A percentile compares a stretch with the other conserved stretches of the same genome.
Evolutionary conservation across 176 grass and related monocot species (phyloP).

Genomic region (Ensete glaucum): DNA sequence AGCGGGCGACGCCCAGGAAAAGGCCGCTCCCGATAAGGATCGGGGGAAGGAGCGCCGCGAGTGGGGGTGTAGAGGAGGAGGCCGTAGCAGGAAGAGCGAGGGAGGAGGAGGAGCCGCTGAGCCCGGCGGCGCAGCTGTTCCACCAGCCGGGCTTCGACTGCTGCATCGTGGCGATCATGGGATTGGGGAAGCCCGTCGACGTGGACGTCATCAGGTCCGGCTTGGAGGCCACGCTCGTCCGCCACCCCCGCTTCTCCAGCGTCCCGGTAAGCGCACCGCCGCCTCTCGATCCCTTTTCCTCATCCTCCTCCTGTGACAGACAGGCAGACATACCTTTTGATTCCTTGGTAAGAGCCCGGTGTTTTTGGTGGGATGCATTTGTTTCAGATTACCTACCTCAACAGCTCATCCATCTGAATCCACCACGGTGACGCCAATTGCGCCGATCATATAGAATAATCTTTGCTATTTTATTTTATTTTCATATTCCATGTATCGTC

Average conservation of each 20-base stretch:
- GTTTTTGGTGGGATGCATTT: too few species aligned
- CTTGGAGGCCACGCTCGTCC: conserved; percentile 49
- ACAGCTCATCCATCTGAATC: too few species aligned
- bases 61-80: neutral
- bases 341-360: too few species aligned
- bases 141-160: conserved; percentile 63
- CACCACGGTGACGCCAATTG: too few species aligned
- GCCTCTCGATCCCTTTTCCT: neutral
- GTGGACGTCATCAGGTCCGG: conserved; percentile 34
- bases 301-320: too few species aligned
- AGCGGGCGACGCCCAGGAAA: neutral
- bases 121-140: conserved; percentile 74
- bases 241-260: conserved; percentile 83
- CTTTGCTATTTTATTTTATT: too few species aligned
- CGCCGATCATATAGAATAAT: too few species aligned
- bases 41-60: neutral
- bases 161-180: conserved; percentile 60
- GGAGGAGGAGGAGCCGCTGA: conserved; percentile 38
- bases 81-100: neutral
- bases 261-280: conserved; percentile 38
- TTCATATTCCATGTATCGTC: too few species aligned
- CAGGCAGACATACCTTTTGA: too few species aligned
- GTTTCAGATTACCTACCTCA: too few species aligned
- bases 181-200: conserved; percentile 27
- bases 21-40: neutral